phyloP scores from a whole-genome alignment of 2,329 filamentous ascomycete genomes.

The Simplicillium sp. region DNA sequence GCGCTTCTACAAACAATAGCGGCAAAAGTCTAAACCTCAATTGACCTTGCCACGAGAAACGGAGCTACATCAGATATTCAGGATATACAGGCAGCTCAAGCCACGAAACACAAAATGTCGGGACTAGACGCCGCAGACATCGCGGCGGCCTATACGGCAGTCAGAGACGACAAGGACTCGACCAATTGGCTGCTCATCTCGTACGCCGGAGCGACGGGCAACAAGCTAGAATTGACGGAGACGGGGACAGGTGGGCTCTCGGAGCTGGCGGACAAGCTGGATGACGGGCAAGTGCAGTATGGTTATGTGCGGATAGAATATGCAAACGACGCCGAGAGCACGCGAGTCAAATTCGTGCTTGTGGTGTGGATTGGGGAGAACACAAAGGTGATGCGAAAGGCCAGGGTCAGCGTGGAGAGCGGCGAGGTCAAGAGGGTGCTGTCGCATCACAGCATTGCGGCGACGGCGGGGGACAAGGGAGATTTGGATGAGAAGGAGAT shows the following conservation, averaged over 20 bases:
- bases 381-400: constrained; percentile 61
- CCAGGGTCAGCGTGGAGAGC: constrained; percentile 57
- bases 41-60: no score
- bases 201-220: constrained; percentile 44
- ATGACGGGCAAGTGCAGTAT: constrained; percentile 54
- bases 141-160: constrained; percentile 54
- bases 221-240: constrained; percentile 43
- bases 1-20: no score
- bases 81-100: no score
- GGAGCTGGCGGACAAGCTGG: constrained; percentile 47
- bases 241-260: constrained; percentile 52
- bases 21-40: no score
- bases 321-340: constrained; percentile 62
- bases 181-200: constrained; percentile 61
- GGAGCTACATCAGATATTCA: no score
- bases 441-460: constrained; percentile 54
- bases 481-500: constrained; percentile 56
- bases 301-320: constrained; percentile 58
- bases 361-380: constrained; percentile 59
- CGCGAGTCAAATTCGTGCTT: constrained; percentile 58
- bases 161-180: constrained; percentile 55
- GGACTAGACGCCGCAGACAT: constrained; percentile 50
- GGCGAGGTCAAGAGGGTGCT: constrained; percentile 55
- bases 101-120: constrained; percentile 36
- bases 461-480: constrained; percentile 49